These are phyloP conservation scores for Dactylellina cionopaga DNA, from an alignment of 2,329 filamentous ascomycete genomes.

Conservation along the genomic window DNA sequence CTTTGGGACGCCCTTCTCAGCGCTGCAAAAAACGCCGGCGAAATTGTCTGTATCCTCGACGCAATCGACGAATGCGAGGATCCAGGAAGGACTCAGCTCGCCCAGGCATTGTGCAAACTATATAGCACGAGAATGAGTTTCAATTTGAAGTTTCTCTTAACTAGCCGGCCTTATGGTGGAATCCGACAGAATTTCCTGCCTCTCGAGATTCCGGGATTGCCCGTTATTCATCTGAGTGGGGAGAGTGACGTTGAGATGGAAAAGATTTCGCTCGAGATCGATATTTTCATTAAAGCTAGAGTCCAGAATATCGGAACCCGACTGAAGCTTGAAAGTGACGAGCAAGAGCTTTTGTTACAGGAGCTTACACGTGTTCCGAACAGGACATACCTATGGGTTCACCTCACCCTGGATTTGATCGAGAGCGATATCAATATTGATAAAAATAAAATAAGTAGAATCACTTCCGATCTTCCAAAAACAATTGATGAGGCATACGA, in stretches of 20 bases:
- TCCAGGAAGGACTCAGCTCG: slow-evolving; percentile 53
- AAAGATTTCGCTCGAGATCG: slow-evolving; percentile 54
- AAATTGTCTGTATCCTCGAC: slow-evolving; percentile 61
- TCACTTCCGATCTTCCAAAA: neutral
- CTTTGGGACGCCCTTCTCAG: slow-evolving; percentile 29
- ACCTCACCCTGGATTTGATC: slow-evolving; percentile 6
- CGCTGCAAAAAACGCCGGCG: neutral
- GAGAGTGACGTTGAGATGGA: no score
- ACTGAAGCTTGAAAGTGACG: neutral
- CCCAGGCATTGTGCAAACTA: slow-evolving; percentile 55
- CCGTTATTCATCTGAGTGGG: no score
- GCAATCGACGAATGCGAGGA: slow-evolving; percentile 62
- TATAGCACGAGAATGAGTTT: slow-evolving; percentile 48
- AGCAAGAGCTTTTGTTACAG: neutral
- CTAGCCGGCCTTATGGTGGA: slow-evolving; percentile 58
- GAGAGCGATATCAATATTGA: slow-evolving; percentile 2
- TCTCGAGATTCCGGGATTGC: neutral
- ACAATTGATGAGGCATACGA: slow-evolving; percentile 15
- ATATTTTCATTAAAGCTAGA: slow-evolving; percentile 52
- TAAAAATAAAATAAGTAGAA: neutral
- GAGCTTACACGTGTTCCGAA: neutral
- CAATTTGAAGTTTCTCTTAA: no score
- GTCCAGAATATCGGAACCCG: neutral
- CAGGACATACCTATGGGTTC: no score
- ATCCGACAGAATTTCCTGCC: slow-evolving; percentile 54